Base-by-base conservation (phyloP, 306 rosid genomes). In the Phaseolus lunatus region DNA sequence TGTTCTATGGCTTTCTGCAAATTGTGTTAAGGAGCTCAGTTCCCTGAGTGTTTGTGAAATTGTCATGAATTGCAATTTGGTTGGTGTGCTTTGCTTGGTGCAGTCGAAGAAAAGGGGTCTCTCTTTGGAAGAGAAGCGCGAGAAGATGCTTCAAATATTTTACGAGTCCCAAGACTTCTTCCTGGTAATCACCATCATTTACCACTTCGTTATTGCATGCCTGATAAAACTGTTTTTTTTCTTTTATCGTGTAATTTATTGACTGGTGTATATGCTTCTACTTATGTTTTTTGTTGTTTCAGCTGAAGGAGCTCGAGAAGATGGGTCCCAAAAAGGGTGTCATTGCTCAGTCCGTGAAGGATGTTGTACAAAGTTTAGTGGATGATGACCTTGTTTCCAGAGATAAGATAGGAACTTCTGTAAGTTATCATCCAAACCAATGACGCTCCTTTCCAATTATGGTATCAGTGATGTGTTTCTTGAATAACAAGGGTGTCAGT, bases 221-320 rank as follows among this genome's bases (percentile, higher is more conserved):
- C 23, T 22, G 33, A 57, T 66, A 48, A 57, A 14, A 26, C n/a
- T 14, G 15, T 16, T 29, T 49, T 20, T 31, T n/a, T 23, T 31
- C 7, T 2, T 23, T 20, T 48, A 13, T 65, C 59, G 0, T 54
- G 24, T 26, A 20, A 54, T 76, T 71, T 69, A 6, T 41, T 33
- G 31, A 39, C 7, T 57, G 9, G 27, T 57, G 59, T 31, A 2
- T 67, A 2, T 45, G 7, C 63, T 58, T 7, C 20, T 79, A 8
- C 53, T 29, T 16, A 39, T 59, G 14, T 66, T 19, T 67, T 61
- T 24, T 76, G 14, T 76, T 70, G 24, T 81, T 89, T 80, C 78
- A 95, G 98, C 97, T 92, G 10, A 95, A 95, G 91, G 98, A 92
- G 86, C 97, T 95, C 48, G 97, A 95, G 92, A 95, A 92, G 83